phyloP scores from a whole-genome alignment of 2,329 filamentous ascomycete genomes.

The Bipolaris zeicola region DNA sequence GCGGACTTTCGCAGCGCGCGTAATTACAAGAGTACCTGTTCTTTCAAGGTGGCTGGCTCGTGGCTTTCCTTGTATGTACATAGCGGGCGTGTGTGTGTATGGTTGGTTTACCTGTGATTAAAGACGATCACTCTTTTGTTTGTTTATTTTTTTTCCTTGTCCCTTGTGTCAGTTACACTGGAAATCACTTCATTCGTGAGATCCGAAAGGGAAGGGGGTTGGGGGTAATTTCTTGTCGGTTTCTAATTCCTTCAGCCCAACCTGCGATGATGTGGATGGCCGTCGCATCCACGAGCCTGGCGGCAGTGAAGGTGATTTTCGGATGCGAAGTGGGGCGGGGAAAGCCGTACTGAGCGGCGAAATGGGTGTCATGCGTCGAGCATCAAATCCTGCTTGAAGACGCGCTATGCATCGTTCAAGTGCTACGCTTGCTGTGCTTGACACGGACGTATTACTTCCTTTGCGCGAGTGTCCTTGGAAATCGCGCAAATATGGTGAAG shows the following conservation, averaged over 20 bases:
- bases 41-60: neutral
- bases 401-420: constrained; percentile 4
- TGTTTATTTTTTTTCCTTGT: too few species aligned
- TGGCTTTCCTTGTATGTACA: neutral
- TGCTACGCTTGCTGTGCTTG: constrained; percentile 8
- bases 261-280: constrained; percentile 5
- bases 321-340: constrained; percentile 19
- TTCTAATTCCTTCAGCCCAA: constrained; percentile 13
- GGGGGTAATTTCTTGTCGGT: constrained; percentile 38
- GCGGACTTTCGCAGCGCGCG: neutral
- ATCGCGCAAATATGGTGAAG: constrained; percentile 3
- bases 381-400: constrained; percentile 21
- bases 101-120: too few species aligned
- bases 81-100: neutral
- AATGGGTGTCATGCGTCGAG: constrained; percentile 29
- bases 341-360: constrained; percentile 19
- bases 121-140: too few species aligned
- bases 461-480: constrained; percentile 18
- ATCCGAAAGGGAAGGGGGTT: constrained; percentile 38
- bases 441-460: constrained; percentile 14
- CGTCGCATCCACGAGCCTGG: constrained; percentile 12
- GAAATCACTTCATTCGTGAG: neutral
- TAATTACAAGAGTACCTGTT: neutral
- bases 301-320: constrained; percentile 16
- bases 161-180: neutral